Conservation (phyloP, 371 early-diverging fungal species). For the Mortierella sp. region DNA sequence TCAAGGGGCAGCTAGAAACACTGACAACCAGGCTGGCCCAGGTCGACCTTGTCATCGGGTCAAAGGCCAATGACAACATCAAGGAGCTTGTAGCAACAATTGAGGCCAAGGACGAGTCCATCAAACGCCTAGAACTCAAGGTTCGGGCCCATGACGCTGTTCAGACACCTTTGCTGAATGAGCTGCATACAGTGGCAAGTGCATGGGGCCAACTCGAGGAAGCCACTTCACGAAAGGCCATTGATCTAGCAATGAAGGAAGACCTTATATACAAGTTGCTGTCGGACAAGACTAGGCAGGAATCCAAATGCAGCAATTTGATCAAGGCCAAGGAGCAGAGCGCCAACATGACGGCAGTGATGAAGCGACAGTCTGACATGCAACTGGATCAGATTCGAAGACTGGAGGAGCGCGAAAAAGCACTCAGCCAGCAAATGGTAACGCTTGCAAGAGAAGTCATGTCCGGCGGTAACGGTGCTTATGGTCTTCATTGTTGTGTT, state of each 20-base stretch:
- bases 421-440: slow-evolving; percentile 68
- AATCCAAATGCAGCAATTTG: slow-evolving; percentile 55
- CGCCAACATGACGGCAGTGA: slow-evolving; percentile 69
- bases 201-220: slow-evolving; percentile 85
- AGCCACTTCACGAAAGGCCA: slow-evolving; percentile 79
- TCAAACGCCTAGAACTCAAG: slow-evolving; percentile 59
- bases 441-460: no score
- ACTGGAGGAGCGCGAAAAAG: slow-evolving; percentile 82
- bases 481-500: neutral
- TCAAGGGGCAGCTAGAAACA: slow-evolving; percentile 20
- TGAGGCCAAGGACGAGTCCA: slow-evolving; percentile 35
- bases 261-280: slow-evolving; percentile 78
- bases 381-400: slow-evolving; percentile 83
- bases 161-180: slow-evolving; percentile 61
- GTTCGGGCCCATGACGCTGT: slow-evolving; percentile 36
- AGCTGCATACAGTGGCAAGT: slow-evolving; percentile 81
- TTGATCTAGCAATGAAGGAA: slow-evolving; percentile 79
- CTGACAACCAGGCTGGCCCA: slow-evolving; percentile 37
- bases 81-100: slow-evolving; percentile 35
- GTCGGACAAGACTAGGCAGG: slow-evolving; percentile 64
- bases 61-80: slow-evolving; percentile 24
- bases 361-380: slow-evolving; percentile 81
- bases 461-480: no score
- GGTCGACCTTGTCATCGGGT: slow-evolving; percentile 48
- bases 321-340: slow-evolving; percentile 77